A percentile compares a stretch with the other conserved stretches of the same genome.
Conservation (phyloP, 2,329 filamentous ascomycete species). For the Ceratocystis destructans region DNA sequence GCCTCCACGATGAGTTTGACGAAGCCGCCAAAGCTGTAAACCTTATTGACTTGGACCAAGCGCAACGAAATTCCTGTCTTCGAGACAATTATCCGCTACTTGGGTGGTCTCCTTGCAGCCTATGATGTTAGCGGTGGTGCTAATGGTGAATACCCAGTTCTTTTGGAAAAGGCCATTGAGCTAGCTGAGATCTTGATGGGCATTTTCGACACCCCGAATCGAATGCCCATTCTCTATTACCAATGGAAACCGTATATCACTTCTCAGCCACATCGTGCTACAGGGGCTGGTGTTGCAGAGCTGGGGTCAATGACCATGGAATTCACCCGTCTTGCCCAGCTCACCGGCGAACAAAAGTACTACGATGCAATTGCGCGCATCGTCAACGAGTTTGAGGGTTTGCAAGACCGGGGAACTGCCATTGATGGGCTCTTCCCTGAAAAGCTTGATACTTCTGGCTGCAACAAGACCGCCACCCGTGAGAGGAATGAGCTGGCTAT, state of each 20-base stretch:
- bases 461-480: constrained; percentile 41
- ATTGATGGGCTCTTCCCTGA: constrained; percentile 71
- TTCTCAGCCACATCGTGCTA: constrained; percentile 50
- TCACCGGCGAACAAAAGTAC: constrained; percentile 69
- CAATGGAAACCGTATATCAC: constrained; percentile 55
- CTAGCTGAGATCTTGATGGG: constrained; percentile 69
- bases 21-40: constrained; percentile 57
- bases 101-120: constrained; percentile 72
- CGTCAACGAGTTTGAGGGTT: constrained; percentile 62
- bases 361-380: constrained; percentile 83
- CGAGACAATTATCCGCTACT: constrained; percentile 81
- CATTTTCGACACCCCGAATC: constrained; percentile 82
- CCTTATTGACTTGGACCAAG: constrained; percentile 60
- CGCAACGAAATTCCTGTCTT: constrained; percentile 70
- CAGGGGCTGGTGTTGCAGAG: constrained; percentile 49
- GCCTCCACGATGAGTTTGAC: constrained; percentile 62
- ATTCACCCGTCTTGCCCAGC: constrained; percentile 75
- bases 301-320: constrained; percentile 72
- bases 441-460: constrained; percentile 64
- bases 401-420: constrained; percentile 54
- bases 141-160: constrained; percentile 42
- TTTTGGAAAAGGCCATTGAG: constrained; percentile 66
- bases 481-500: constrained; percentile 18
- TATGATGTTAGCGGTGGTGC: constrained; percentile 67
- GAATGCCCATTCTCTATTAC: constrained; percentile 77